Evolutionary conservation across 2,329 filamentous ascomycete genomes (phyloP), one percentile per base, ranked within the genome.

Genomic region (Xylaria sp.): DNA sequence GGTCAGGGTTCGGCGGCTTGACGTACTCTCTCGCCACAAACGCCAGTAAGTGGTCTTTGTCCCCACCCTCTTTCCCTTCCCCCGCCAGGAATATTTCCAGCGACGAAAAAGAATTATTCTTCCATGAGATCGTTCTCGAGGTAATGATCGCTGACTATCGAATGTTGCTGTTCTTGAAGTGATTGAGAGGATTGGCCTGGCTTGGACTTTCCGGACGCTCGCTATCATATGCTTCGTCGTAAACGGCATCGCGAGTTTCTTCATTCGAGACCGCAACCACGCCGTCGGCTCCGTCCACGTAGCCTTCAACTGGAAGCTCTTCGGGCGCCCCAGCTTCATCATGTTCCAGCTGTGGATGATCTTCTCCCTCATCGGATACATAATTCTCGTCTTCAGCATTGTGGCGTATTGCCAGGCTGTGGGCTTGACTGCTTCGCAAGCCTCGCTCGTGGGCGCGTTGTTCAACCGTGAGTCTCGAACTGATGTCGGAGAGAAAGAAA

Each of bases 321-420:
- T 94, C 77, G 86, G 82, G 71, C 83, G 86, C 3, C 75, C 82
- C 0, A 88, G 93, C 75, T 94, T 91, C 72, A 77, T 90, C 31
- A 81, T 94, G 1, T 83, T 93, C 13, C 79, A 93, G 46, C 83
- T 80, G 2, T 96, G 90, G 83, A 90, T 90, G 8, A 89, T 90
- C 79, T 89, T 94, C 71, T 90, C 86, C 68, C 88, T 94, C 81
- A 81, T 95, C 15, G 91, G 86, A 5, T 95, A 95, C 74, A 85
- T 92, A 31, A 90, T 93, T 4, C 84, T 94, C n/a, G 85, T 94
- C 54, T 95, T 94, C 79, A 91, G 89, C 12, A 81, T 94, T 55
- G 89, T 92, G 15, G 92, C 91, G 77, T 95, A 94, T 76, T 90
- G 90, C 46, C 85, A 87, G 65, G 86, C 85, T 4, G 87, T 94